Conservation (phyloP, 805 yeast genomes). For the Candida takata region DNA sequence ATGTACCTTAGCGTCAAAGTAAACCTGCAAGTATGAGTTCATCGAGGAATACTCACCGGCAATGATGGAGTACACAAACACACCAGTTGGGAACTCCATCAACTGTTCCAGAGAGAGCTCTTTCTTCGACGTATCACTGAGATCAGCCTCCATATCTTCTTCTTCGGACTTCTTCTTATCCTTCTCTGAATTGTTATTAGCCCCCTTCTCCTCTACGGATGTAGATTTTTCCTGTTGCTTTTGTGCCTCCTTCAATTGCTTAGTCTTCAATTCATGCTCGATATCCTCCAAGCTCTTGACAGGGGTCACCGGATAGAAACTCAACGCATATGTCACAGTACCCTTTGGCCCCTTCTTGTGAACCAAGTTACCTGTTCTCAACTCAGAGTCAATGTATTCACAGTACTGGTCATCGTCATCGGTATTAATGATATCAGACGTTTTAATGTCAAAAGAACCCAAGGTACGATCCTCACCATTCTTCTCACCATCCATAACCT, state of each 20-base stretch:
- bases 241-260: slow-evolving; percentile 24
- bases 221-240: slow-evolving; percentile 10
- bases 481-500: slow-evolving; percentile 87
- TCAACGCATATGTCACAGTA: slow-evolving; percentile 57
- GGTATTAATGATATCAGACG: slow-evolving; percentile 60
- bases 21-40: slow-evolving; percentile 65
- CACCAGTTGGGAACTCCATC: slow-evolving; percentile 60
- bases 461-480: slow-evolving; percentile 77
- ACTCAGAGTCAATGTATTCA: slow-evolving; percentile 48
- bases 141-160: slow-evolving; percentile 33
- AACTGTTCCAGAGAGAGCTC: slow-evolving; percentile 55
- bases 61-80: slow-evolving; percentile 58
- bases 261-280: slow-evolving; percentile 43
- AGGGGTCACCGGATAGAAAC: slow-evolving; percentile 80
- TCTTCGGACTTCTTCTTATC: slow-evolving; percentile 18
- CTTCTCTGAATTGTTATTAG: slow-evolving; percentile 21
- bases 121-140: slow-evolving; percentile 30
- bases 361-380: slow-evolving; percentile 56
- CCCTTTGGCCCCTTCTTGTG: slow-evolving; percentile 84
- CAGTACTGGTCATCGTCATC: slow-evolving; percentile 54
- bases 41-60: slow-evolving; percentile 49
- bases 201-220: slow-evolving; percentile 13
- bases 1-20: slow-evolving; percentile 69
- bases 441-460: slow-evolving; percentile 70
- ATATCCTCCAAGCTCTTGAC: slow-evolving; percentile 73